A percentile compares a stretch with the other conserved stretches of the same genome.
phyloP scores from a whole-genome alignment of 352 stramenopile genomes.

The Pythium rishiriense region DNA sequence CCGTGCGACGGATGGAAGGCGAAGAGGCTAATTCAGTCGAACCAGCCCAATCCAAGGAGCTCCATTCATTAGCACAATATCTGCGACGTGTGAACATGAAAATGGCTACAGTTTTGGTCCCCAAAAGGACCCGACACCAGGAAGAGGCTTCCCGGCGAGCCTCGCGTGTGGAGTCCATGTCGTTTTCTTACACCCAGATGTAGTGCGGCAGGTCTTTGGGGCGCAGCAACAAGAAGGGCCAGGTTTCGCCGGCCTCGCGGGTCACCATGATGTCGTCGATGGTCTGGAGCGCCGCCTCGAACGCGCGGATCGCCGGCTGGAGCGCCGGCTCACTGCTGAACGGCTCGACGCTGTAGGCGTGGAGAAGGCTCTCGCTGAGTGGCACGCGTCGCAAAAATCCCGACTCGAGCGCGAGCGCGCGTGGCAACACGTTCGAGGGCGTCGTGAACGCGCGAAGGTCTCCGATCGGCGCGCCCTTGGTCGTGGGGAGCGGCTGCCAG shows the following conservation, averaged over 20 bases:
- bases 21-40: neutral
- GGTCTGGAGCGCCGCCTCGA: slow-evolving; percentile 8
- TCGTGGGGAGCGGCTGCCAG: slow-evolving; percentile 18
- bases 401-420: neutral
- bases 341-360: slow-evolving; percentile 7
- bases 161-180: too few species aligned
- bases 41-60: slow-evolving; percentile 2
- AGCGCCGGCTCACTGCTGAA: slow-evolving; percentile 9
- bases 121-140: too few species aligned
- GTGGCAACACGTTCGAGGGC: neutral
- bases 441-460: neutral
- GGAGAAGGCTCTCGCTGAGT: slow-evolving; percentile 5
- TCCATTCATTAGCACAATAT: slow-evolving; percentile 1
- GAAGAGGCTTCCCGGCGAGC: too few species aligned
- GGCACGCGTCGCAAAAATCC: slow-evolving; percentile 9
- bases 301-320: slow-evolving; percentile 6
- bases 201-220: neutral
- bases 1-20: slow-evolving; percentile 6
- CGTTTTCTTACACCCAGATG: too few species aligned
- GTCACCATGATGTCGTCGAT: slow-evolving; percentile 13
- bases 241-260: slow-evolving; percentile 3
- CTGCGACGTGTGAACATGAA: slow-evolving; percentile 5
- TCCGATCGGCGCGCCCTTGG: slow-evolving; percentile 9
- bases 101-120: neutral
- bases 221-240: slow-evolving; percentile 12